Evolutionary conservation across 1,284 basidiomycete genomes (phyloP).

Genomic region (Leccinum griseonigrum): DNA sequence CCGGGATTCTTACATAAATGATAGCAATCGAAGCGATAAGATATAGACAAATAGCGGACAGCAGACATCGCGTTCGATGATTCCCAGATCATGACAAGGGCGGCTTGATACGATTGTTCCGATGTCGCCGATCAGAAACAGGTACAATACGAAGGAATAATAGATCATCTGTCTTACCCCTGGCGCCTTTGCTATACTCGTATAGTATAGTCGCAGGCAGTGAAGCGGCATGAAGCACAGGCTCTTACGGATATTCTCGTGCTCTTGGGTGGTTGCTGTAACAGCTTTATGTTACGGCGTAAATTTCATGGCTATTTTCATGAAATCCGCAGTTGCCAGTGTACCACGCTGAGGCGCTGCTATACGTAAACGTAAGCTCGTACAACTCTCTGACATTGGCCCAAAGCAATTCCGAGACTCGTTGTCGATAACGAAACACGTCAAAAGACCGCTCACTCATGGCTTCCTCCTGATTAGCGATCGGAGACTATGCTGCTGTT

Average conservation of each 20-base stretch:
- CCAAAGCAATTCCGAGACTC: background rate
- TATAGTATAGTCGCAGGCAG: background rate
- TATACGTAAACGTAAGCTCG: background rate
- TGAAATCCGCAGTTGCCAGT: background rate
- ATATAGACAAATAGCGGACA: background rate
- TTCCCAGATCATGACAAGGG: background rate
- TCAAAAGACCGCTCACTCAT: background rate
- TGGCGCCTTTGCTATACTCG: background rate
- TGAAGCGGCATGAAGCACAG: background rate
- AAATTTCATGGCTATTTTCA: background rate
- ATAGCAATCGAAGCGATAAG: background rate
- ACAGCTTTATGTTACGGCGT: background rate
- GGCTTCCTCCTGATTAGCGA: background rate
- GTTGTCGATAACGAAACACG: background rate
- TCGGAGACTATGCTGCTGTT: constrained; percentile 10
- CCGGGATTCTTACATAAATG: background rate
- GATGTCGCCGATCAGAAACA: background rate
- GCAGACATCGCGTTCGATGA: background rate
- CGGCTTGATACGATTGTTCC: background rate
- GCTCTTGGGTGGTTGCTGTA: background rate
- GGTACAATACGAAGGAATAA: background rate
- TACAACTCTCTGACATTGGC: background rate
- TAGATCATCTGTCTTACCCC: constrained; percentile 6
- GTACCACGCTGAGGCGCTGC: background rate
- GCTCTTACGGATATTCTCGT: background rate